phyloP scores from a whole-genome alignment of 2,329 filamentous ascomycete genomes.

The Phoma herbarum region DNA sequence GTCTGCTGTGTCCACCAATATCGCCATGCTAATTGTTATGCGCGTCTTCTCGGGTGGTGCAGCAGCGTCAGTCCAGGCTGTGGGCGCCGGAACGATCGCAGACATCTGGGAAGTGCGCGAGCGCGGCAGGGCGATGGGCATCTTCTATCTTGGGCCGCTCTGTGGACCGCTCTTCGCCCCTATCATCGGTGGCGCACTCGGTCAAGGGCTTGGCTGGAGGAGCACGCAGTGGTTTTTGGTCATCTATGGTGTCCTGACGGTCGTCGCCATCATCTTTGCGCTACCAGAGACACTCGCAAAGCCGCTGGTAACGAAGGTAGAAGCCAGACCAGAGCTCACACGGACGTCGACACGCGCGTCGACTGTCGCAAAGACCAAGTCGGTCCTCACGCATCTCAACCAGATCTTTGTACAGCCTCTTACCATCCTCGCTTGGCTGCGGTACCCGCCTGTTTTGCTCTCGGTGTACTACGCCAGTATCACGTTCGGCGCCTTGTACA shows the following conservation, averaged over 20 bases:
- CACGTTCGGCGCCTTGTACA: conserved; percentile 51
- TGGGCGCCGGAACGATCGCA: conserved; percentile 51
- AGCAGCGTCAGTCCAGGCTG: conserved; percentile 50
- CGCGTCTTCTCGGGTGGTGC: conserved; percentile 49
- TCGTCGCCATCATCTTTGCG: conserved; percentile 45
- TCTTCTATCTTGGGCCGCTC: conserved; percentile 52
- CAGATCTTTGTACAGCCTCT: conserved; percentile 53
- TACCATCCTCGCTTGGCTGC: conserved; percentile 50
- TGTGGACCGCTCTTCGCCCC: conserved; percentile 51
- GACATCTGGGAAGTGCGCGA: conserved; percentile 52
- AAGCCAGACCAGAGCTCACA: conserved; percentile 29
- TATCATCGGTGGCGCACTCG: conserved; percentile 51
- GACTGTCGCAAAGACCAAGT: conserved; percentile 45
- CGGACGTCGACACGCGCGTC: conserved; percentile 47
- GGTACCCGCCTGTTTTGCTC: conserved; percentile 50
- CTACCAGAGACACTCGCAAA: conserved; percentile 48
- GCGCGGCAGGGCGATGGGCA: conserved; percentile 50
- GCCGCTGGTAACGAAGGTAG: conserved; percentile 11
- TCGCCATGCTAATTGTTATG: conserved; percentile 51
- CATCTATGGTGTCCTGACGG: conserved; percentile 47
- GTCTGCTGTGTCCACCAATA: conserved; percentile 47
- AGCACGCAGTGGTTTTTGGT: conserved; percentile 53
- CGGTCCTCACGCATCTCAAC: conserved; percentile 36
- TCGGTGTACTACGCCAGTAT: conserved; percentile 54
- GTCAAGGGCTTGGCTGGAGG: conserved; percentile 47